Evolutionary conservation across 345 rosid species (phyloP).

Genomic region (Brassica juncea): DNA sequence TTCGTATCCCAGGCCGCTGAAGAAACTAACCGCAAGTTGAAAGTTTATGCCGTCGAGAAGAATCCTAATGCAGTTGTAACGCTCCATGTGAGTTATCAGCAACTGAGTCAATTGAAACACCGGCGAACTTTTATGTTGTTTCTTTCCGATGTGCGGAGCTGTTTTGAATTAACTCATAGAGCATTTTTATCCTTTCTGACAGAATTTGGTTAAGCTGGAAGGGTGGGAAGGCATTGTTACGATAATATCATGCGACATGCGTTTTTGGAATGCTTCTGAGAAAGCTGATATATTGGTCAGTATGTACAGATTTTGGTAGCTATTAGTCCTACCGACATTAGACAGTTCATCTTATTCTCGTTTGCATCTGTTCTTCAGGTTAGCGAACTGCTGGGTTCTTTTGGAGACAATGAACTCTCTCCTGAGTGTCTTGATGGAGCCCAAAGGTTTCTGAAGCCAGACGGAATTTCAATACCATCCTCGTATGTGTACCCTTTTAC

Average conservation of each 20-base stretch:
- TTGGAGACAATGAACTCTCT: slow-evolving; percentile 99
- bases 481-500: slow-evolving; percentile 58
- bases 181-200: slow-evolving; percentile 33
- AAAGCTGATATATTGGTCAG: slow-evolving; percentile 91
- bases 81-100: slow-evolving; percentile 73
- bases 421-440: slow-evolving; percentile 99
- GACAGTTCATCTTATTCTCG: slow-evolving; percentile 26
- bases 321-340: neutral
- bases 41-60: slow-evolving; percentile 94
- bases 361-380: slow-evolving; percentile 58
- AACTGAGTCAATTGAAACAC: neutral
- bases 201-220: slow-evolving; percentile 90
- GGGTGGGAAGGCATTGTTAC: slow-evolving; percentile 87
- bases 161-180: neutral
- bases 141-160: neutral
- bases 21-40: slow-evolving; percentile 84
- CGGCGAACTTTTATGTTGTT: slow-evolving; percentile 9
- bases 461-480: slow-evolving; percentile 96
- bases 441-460: slow-evolving; percentile 83
- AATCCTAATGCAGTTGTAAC: slow-evolving; percentile 99
- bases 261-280: slow-evolving; percentile 92
- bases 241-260: slow-evolving; percentile 95
- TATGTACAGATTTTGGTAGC: neutral
- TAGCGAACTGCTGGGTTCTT: slow-evolving; percentile 93
- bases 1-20: slow-evolving; percentile 76